phyloP scores from a whole-genome alignment of 768 basidiomycete genomes.

The Pulveroboletus sp. region DNA sequence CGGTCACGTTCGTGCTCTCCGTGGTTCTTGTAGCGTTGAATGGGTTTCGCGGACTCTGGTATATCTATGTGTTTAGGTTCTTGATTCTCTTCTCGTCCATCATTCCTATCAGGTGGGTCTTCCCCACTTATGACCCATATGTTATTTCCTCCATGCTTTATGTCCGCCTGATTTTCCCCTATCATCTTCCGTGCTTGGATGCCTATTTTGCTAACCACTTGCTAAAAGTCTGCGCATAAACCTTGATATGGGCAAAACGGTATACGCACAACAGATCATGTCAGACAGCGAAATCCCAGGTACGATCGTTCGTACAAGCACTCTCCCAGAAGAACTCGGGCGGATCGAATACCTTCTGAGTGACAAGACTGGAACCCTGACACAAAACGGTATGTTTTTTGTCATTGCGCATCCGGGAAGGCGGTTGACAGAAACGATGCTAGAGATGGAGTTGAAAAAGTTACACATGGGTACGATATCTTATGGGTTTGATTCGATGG shows the following conservation, averaged over 20 bases:
- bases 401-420: not conserved
- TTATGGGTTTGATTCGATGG: constrained; percentile 97
- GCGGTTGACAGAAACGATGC: not conserved
- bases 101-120: constrained; percentile 90
- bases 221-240: constrained; percentile 86
- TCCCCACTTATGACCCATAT: too few species aligned
- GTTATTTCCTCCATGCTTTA: too few species aligned
- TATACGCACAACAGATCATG: constrained; percentile 95
- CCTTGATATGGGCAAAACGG: constrained; percentile 98
- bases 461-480: constrained; percentile 99
- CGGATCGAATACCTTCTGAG: constrained; percentile 93
- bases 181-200: not conserved
- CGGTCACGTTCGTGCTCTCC: constrained; percentile 89
- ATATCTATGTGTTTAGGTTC: constrained; percentile 94
- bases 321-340: constrained; percentile 93
- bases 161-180: not conserved
- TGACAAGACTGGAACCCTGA: constrained; percentile 97
- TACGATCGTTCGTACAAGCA: constrained; percentile 96
- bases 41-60: constrained; percentile 94
- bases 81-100: constrained; percentile 98
- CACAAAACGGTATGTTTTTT: constrained; percentile 77
- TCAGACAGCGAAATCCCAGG: constrained; percentile 87
- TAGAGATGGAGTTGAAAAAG: constrained; percentile 99
- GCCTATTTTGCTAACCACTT: not conserved
- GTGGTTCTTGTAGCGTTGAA: constrained; percentile 91